Conservation (phyloP, 176 grass and related monocot species). For the Oryza meridionalis region DNA sequence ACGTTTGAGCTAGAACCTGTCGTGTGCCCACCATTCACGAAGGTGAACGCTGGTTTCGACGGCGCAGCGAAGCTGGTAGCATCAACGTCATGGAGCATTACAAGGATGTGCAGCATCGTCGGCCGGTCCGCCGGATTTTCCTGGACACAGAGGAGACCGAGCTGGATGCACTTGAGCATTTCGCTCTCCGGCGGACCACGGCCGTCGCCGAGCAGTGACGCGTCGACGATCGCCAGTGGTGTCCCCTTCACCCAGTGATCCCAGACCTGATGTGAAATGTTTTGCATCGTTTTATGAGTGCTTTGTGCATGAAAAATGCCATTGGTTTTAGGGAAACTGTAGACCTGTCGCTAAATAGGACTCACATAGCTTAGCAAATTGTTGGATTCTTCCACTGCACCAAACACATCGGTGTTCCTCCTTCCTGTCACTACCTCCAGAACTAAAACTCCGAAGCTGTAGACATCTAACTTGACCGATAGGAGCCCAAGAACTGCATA, state of each 20-base stretch:
- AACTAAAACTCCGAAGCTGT: constrained; percentile 43
- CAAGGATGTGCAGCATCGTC: neutral
- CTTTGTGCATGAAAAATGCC: too few relatives aligned
- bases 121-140: constrained; percentile 7
- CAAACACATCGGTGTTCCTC: constrained; percentile 14
- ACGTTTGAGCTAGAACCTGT: neutral
- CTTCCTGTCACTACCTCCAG: constrained; percentile 36
- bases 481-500: constrained; percentile 36
- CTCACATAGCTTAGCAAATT: constrained; percentile 31
- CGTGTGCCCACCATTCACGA: too few relatives aligned
- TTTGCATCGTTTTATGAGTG: too few relatives aligned
- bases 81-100: neutral
- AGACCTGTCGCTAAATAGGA: neutral
- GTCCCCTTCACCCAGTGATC: constrained; percentile 28
- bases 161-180: constrained; percentile 44
- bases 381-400: neutral
- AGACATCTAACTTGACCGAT: constrained; percentile 38
- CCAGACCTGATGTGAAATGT: constrained; percentile 26
- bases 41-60: neutral
- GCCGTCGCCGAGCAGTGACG: constrained; percentile 6
- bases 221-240: constrained; percentile 8
- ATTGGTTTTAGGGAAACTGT: too few relatives aligned
- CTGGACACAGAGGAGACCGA: constrained; percentile 40
- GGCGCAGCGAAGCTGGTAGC: neutral
- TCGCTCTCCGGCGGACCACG: neutral